Conservation (phyloP, 1,284 basidiomycete genomes). For the Ceratobasidium theobromae region DNA sequence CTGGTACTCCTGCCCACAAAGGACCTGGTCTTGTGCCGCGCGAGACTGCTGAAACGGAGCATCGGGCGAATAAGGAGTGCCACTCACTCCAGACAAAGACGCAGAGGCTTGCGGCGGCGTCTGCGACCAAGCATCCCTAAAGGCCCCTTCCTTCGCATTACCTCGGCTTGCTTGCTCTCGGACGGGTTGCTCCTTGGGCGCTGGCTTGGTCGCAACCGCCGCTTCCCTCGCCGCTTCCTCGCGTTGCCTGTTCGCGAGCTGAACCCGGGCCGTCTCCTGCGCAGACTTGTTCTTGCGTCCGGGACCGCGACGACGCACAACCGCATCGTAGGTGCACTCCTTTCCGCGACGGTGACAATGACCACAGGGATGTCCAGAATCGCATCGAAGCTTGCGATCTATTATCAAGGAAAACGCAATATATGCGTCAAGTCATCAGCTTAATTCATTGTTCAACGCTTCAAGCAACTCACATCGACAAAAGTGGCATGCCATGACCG, state of each 20-base stretch:
- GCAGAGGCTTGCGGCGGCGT: neutral
- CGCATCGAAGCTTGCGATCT: conserved; percentile 34
- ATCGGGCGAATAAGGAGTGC: neutral
- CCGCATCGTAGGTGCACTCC: conserved; percentile 29
- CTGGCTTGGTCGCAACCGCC: no score
- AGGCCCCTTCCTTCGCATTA: neutral
- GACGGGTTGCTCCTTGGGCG: neutral
- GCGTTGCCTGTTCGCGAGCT: conserved; percentile 22
- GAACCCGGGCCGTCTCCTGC: conserved; percentile 23
- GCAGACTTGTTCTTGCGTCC: conserved; percentile 34
- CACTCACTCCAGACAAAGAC: neutral
- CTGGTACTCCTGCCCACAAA: neutral
- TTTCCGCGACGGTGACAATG: conserved; percentile 26
- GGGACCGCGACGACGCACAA: conserved; percentile 32
- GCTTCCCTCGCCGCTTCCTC: conserved; percentile 20
- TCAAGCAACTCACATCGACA: conserved; percentile 33
- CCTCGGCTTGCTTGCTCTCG: neutral
- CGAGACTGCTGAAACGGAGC: neutral
- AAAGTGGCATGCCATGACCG: conserved; percentile 34
- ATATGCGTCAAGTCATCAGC: no score
- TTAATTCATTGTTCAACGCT: no score
- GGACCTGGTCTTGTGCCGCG: neutral
- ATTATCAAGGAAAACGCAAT: neutral
- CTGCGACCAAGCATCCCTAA: conserved; percentile 8
- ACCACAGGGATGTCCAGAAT: conserved; percentile 28